Evolutionary conservation across 2,329 filamentous ascomycete species (phyloP), one percentile per base, ranked within the genome.

Genomic region (Paraphoma chrysanthemicola): DNA sequence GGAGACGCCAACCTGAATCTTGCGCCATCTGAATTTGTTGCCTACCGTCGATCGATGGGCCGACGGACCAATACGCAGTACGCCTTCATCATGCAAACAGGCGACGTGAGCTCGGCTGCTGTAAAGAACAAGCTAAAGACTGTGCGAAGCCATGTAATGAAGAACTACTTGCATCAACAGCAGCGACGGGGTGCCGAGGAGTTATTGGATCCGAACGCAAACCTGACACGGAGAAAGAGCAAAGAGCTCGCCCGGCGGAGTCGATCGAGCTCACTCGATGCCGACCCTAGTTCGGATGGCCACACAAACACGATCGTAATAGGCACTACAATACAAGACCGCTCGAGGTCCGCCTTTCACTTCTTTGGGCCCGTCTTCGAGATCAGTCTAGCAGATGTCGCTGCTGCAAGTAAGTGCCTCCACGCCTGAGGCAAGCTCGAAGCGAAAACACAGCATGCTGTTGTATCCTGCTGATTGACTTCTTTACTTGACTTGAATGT

Each of bases 101-200:
- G 65, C 18, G 58, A 62, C 10, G 62, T 63, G 31, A 63, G 44
- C 30, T 51, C 54, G 18, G 60, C 57, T 10, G 41, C 53, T 5
- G 45, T 54, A 43, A 64, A 62, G 43, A 54, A 57, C 36, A 67
- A 66, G 39, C 55, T 68, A 10, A 66, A 67, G 44, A 67, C 61
- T 3, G 65, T 68, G 14, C 57, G 65, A 39, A 68, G 65, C 49
- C 65, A 68, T 56, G 65, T 68, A 4, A 68, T 68, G 65, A 65
- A 64, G 30, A 66, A 67, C 30, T 67, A 63, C 41, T 45, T 68
- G 14, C 63, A 64, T 29, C 56, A 64, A 45, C 57, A 54, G 28
- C 53, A 51, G n/a, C 43, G 48, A 30, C 57, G 48, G 36, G 51
- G 16, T 31, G 23, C 28, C 8, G 18, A 16, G 14, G 39, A 55